A percentile compares a stretch with the other conserved stretches of the same genome.
Conservation (phyloP, 768 basidiomycete species). For the Suillus luteus region DNA sequence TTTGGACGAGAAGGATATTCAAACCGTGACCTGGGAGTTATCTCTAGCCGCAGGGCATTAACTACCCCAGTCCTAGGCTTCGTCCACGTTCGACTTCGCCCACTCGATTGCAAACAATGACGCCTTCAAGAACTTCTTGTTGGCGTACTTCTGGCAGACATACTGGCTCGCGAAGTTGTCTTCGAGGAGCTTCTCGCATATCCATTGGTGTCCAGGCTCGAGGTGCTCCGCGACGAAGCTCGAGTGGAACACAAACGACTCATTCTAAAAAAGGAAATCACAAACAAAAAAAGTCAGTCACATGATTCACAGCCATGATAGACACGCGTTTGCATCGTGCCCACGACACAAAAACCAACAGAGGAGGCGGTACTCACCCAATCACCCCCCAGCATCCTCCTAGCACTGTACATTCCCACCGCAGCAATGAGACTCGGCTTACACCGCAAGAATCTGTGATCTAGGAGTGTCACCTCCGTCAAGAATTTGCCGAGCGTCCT, state of each 20-base stretch:
- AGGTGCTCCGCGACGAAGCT: constrained; percentile 90
- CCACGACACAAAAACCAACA: neutral
- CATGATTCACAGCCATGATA: constrained; percentile 26
- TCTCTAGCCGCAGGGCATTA: constrained; percentile 8
- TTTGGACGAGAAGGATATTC: neutral
- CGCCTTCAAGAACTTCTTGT: constrained; percentile 97
- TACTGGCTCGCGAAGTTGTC: constrained; percentile 80
- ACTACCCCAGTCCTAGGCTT: constrained; percentile 5
- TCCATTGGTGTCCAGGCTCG: constrained; percentile 72
- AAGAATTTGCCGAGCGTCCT: constrained; percentile 97
- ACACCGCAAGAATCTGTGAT: constrained; percentile 88
- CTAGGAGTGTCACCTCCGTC: constrained; percentile 92
- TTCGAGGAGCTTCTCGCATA: constrained; percentile 83
- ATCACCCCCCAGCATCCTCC: constrained; percentile 90
- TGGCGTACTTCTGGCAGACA: constrained; percentile 94
- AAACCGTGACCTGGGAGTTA: constrained; percentile 4
- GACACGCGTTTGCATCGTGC: constrained; percentile 15
- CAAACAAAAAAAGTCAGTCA: constrained; percentile 30
- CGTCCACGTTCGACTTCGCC: constrained; percentile 53
- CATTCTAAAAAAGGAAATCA: constrained; percentile 57
- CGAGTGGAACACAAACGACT: constrained; percentile 90
- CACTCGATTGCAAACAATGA: constrained; percentile 76
- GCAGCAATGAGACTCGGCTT: constrained; percentile 95
- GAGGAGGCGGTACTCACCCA: constrained; percentile 72
- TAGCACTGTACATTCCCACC: constrained; percentile 95